Conservation (phyloP, 495 filamentous ascomycete species). For the Neurospora sp. region DNA sequence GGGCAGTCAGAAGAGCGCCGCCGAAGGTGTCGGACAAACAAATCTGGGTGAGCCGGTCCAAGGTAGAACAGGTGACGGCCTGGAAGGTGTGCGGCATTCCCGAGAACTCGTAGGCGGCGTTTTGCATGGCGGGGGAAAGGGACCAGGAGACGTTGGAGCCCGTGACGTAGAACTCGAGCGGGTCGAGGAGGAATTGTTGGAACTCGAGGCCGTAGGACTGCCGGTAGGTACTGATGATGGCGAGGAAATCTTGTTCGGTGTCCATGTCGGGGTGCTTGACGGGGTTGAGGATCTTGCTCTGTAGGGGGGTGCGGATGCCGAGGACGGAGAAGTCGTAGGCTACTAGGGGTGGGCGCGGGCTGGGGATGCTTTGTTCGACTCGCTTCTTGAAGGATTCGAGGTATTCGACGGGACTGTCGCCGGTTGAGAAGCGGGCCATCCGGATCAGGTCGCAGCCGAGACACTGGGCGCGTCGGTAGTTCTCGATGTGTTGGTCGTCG, state of each 20-base stretch:
- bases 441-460: slow-evolving; percentile 64
- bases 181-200: slow-evolving; percentile 48
- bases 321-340: slow-evolving; percentile 64
- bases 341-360: slow-evolving; percentile 51
- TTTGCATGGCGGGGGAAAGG: slow-evolving; percentile 71
- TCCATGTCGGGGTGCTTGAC: slow-evolving; percentile 59
- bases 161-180: slow-evolving; percentile 64
- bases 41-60: slow-evolving; percentile 54
- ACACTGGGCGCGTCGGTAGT: slow-evolving; percentile 46
- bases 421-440: slow-evolving; percentile 52
- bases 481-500: slow-evolving; percentile 44
- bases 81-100: slow-evolving; percentile 66
- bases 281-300: slow-evolving; percentile 57
- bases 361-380: slow-evolving; percentile 34
- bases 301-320: slow-evolving; percentile 56
- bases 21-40: slow-evolving; percentile 58
- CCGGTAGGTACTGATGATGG: slow-evolving; percentile 32
- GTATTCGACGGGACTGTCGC: slow-evolving; percentile 47
- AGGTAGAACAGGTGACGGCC: slow-evolving; percentile 50
- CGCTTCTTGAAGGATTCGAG: slow-evolving; percentile 46
- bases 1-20: slow-evolving; percentile 61
- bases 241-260: slow-evolving; percentile 35
- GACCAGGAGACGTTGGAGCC: slow-evolving; percentile 67
- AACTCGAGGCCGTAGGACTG: slow-evolving; percentile 45
- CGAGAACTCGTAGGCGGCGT: slow-evolving; percentile 59